These are phyloP conservation scores for Lodderomyces metapsilosis DNA, from an alignment of 1,139 yeast genomes.

Conservation along the genomic window DNA sequence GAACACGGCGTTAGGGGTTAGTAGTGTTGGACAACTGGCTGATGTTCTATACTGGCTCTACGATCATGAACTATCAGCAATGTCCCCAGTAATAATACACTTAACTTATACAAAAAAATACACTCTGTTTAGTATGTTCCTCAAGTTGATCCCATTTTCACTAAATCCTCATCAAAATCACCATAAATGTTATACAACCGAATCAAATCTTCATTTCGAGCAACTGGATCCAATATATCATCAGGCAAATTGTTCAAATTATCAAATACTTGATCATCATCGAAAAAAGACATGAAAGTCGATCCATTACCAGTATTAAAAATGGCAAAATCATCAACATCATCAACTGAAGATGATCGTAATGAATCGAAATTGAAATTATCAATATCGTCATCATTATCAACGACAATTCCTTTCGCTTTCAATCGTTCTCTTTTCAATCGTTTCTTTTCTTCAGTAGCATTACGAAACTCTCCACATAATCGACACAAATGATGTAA, in stretches of 20 bases:
- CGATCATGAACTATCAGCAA: no score
- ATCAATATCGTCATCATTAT: slow-evolving; percentile 4
- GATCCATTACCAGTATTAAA: slow-evolving; percentile 6
- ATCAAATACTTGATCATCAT: slow-evolving; percentile 13
- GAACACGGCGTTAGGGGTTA: neutral
- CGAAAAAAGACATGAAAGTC: slow-evolving; percentile 10
- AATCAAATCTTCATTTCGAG: slow-evolving; percentile 36
- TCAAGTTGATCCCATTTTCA: slow-evolving; percentile 2
- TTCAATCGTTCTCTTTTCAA: slow-evolving; percentile 13
- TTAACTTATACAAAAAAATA: neutral
- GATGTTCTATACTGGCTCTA: no score
- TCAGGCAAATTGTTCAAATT: slow-evolving; percentile 15
- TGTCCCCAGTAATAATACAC: neutral
- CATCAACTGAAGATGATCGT: slow-evolving; percentile 3
- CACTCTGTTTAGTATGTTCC: no score
- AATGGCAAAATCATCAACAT: slow-evolving; percentile 7
- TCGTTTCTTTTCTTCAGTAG: slow-evolving; percentile 34
- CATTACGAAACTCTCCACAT: slow-evolving; percentile 42
- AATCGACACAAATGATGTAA: slow-evolving; percentile 36
- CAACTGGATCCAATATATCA: slow-evolving; percentile 15
- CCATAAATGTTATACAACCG: slow-evolving; percentile 41
- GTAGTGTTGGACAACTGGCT: no score
- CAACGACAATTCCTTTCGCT: slow-evolving; percentile 4
- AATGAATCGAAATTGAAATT: slow-evolving; percentile 4
- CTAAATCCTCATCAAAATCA: slow-evolving; percentile 22